These are phyloP conservation scores for Aspergillus nanangensis DNA, from an alignment of 495 filamentous ascomycete genomes.

Conservation along the genomic window DNA sequence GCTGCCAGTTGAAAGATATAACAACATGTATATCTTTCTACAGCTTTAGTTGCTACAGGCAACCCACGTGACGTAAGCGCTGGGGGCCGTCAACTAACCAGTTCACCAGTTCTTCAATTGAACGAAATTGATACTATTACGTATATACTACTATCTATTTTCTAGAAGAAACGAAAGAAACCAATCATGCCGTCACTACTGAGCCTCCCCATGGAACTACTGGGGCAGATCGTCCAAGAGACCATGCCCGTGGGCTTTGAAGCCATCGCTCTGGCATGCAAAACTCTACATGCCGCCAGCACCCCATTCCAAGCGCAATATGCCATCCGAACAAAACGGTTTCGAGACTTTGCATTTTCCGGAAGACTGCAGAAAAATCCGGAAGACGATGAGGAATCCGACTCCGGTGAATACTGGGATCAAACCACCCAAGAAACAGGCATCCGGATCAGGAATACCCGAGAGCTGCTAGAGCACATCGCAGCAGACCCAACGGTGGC, in stretches of 20 bases:
- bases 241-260: slow-evolving; percentile 3
- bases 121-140: too few relatives aligned
- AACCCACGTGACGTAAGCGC: too few relatives aligned
- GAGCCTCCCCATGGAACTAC: slow-evolving; percentile 2
- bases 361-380: neutral
- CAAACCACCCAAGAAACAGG: slow-evolving; percentile 1
- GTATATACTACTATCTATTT: too few relatives aligned
- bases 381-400: neutral
- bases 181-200: slow-evolving; percentile 1
- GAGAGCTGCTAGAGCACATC: slow-evolving; percentile 3
- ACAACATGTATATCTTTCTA: too few relatives aligned
- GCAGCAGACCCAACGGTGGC: neutral
- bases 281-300: slow-evolving; percentile 4
- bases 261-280: slow-evolving; percentile 1
- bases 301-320: slow-evolving; percentile 3
- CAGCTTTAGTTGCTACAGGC: too few relatives aligned
- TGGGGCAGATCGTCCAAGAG: neutral
- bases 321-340: slow-evolving; percentile 1
- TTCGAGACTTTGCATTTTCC: slow-evolving; percentile 5
- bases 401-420: slow-evolving; percentile 1
- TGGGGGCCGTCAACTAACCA: too few relatives aligned
- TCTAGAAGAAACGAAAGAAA: slow-evolving; percentile 1
- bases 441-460: slow-evolving; percentile 1
- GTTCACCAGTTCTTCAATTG: too few relatives aligned
- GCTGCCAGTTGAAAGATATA: too few relatives aligned